Evolutionary conservation across 1,284 basidiomycete species (phyloP).

Genomic region (Stygiomarasmius scandens): DNA sequence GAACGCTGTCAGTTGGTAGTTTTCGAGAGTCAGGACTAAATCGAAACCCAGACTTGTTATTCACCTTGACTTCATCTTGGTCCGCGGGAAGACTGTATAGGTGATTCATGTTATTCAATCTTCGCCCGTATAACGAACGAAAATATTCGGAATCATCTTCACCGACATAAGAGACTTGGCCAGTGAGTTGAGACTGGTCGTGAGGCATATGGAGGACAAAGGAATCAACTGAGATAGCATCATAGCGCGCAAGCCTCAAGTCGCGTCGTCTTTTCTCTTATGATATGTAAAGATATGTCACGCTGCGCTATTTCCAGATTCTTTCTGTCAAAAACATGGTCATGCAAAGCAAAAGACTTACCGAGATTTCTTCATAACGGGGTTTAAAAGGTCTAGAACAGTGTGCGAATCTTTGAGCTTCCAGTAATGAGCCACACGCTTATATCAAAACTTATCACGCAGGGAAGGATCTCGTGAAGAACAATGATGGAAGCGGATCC

Average conservation of each 20-base stretch:
- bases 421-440: background rate
- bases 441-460: constrained; percentile 1
- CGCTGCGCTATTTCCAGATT: constrained; percentile 6
- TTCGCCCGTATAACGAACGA: constrained; percentile 46
- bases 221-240: constrained; percentile 13
- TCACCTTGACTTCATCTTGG: constrained; percentile 60
- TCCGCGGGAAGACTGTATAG: constrained; percentile 65
- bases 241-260: constrained; percentile 2
- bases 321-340: constrained; percentile 8
- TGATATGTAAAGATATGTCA: constrained; percentile 3
- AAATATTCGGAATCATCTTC: constrained; percentile 56
- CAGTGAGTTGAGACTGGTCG: background rate
- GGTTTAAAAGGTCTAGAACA: background rate
- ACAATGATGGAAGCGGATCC: background rate
- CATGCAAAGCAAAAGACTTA: background rate
- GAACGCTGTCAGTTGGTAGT: constrained; percentile 50
- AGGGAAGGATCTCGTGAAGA: constrained; percentile 1
- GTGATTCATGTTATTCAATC: constrained; percentile 51
- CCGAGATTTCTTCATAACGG: background rate
- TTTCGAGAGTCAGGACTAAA: constrained; percentile 6
- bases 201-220: constrained; percentile 14
- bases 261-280: constrained; percentile 1
- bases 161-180: constrained; percentile 35
- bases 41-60: constrained; percentile 7
- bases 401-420: background rate